Base-by-base conservation (phyloP, 768 basidiomycete species). In the Trametes cingulata region DNA sequence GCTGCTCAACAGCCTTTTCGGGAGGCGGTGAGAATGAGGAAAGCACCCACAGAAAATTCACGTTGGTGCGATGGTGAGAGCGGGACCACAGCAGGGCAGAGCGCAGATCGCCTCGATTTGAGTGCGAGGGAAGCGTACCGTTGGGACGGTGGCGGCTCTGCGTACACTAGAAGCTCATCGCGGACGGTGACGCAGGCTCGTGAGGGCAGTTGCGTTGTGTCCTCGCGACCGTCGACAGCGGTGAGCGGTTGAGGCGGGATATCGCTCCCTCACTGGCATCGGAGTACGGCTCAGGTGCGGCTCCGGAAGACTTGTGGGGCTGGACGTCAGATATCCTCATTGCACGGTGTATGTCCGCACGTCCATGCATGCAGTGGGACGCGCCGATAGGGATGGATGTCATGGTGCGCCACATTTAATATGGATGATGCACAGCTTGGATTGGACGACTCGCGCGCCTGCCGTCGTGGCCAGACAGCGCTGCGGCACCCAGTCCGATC, bases 401-500 rank as follows among this genome's bases (percentile, higher is more conserved):
- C 39, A 52, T 24, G 36, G n/a, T 48, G 55, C 55, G 55, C 55
- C 55, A 56, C 55, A 56, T 56, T 45, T 37, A 48, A 47, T 48
- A 39, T 46, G 54, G 54, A 19, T 25, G 46, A 35, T 48, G 55
- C 55, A 56, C 55, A 56, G 55, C 55, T 56, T 48, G 35, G 35
- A 37, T 36, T 37, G 33, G 49, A 19, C 49, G 33, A 6, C n/a
- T 20, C 41, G 8, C 41, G 41, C 41, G 12, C 41, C 17, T 13
- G 15, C 41, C 41, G 7, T 42, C 41, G 41, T n/a, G 7, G 41
- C 15, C 22, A 25, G 45, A 12, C 45, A 22, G 15, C 24, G 45
- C 45, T 13, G 45, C 42, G 12, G 22, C 22, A 33, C 43, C 45
- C 43, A 36, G 54, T 40, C 45, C 54, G 54, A 56, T 46, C 20